Evolutionary conservation across 257 asterid species (phyloP).

Genomic region (Mentha longifolia): DNA sequence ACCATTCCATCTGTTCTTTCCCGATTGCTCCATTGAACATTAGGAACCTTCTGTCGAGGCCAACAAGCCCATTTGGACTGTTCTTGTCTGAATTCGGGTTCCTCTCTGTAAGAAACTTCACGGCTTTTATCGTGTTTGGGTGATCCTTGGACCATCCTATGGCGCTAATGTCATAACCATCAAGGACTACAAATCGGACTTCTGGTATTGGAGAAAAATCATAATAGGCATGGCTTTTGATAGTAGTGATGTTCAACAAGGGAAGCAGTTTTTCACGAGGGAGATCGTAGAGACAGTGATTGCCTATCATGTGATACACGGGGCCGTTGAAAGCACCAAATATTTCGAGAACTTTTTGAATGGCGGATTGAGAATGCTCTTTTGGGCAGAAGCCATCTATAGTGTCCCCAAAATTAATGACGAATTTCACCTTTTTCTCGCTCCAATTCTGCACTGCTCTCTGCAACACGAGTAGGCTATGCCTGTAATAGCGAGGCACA

Average conservation of each 20-base stretch:
- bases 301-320: constrained; percentile 88
- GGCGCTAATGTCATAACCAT: constrained; percentile 86
- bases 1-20: constrained; percentile 52
- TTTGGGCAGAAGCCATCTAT: constrained; percentile 93
- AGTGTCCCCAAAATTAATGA: constrained; percentile 81
- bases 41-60: constrained; percentile 76
- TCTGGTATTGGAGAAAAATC: constrained; percentile 85
- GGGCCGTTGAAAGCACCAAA: constrained; percentile 58
- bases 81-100: constrained; percentile 89
- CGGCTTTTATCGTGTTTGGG: constrained; percentile 62
- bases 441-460: constrained; percentile 72
- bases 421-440: constrained; percentile 58
- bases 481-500: constrained; percentile 90
- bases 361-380: constrained; percentile 64
- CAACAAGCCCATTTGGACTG: constrained; percentile 81
- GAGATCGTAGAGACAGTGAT: constrained; percentile 94
- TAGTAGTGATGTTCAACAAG: constrained; percentile 49
- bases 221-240: constrained; percentile 63
- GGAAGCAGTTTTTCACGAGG: constrained; percentile 86
- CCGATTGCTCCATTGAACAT: constrained; percentile 92
- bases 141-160: constrained; percentile 93
- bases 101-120: constrained; percentile 60
- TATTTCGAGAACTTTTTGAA: constrained; percentile 51
- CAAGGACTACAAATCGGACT: constrained; percentile 78
- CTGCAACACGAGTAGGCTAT: constrained; percentile 76